These are phyloP conservation scores for Persicaria tinctoria DNA, from an alignment of 148 eudicot species.

Conservation along the genomic window DNA sequence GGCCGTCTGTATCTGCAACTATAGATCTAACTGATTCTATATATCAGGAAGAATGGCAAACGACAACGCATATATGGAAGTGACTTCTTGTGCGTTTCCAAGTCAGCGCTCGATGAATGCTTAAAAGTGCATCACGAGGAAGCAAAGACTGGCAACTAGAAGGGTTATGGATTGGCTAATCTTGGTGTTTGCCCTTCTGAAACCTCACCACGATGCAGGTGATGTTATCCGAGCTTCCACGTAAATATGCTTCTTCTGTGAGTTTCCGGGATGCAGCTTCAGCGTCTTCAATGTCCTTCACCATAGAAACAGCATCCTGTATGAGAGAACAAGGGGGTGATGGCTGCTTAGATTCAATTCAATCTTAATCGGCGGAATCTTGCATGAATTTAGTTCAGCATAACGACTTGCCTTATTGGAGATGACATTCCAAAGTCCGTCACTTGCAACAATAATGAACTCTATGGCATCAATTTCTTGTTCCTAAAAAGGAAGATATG, in stretches of 20 bases:
- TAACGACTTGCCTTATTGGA: slow-evolving; percentile 45
- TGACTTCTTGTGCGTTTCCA: not conserved
- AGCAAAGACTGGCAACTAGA: not conserved
- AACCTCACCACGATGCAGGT: slow-evolving; percentile 72
- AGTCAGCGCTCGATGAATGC: not conserved
- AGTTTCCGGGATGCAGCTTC: slow-evolving; percentile 70
- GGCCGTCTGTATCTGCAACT: slow-evolving; percentile 6
- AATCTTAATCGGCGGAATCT: not conserved
- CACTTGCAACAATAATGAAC: slow-evolving; percentile 79
- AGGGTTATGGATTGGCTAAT: not conserved
- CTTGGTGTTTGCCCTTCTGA: not conserved
- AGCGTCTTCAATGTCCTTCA: slow-evolving; percentile 48
- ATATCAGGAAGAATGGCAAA: not conserved
- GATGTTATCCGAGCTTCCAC: slow-evolving; percentile 79
- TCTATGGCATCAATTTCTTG: slow-evolving; percentile 68
- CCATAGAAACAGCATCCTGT: slow-evolving; percentile 71
- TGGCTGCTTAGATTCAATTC: not conserved
- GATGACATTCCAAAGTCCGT: slow-evolving; percentile 82
- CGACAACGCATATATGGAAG: not conserved
- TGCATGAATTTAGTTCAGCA: not conserved
- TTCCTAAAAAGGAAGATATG: slow-evolving; percentile 30
- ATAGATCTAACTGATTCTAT: not conserved
- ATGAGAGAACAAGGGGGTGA: not conserved
- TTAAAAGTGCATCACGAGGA: slow-evolving; percentile 7
- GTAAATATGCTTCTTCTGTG: slow-evolving; percentile 50